These are phyloP conservation scores for Fusarium paranaense DNA, from an alignment of 2,329 filamentous ascomycete species.

Conservation along the genomic window DNA sequence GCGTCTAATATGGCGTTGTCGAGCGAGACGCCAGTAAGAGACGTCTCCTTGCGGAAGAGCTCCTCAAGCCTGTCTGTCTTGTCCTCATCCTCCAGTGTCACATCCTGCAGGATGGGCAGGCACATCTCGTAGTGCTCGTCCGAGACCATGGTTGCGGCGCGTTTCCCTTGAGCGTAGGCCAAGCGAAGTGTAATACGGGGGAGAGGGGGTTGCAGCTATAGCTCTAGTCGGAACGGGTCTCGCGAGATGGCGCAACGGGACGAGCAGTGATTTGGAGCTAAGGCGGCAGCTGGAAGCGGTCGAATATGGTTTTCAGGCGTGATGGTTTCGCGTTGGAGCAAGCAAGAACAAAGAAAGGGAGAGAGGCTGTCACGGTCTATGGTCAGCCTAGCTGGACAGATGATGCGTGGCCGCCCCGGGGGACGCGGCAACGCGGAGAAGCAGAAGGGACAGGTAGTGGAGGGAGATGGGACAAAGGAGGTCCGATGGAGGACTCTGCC, in stretches of 20 bases:
- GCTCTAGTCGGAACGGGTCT: slow-evolving; percentile 26
- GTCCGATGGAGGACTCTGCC: not conserved
- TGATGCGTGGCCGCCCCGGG: slow-evolving; percentile 12
- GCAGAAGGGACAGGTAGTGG: slow-evolving; percentile 32
- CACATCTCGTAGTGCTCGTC: slow-evolving; percentile 94
- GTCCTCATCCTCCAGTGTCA: slow-evolving; percentile 89
- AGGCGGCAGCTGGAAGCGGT: slow-evolving; percentile 16
- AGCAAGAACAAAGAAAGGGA: slow-evolving; percentile 29
- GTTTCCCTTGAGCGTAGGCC: slow-evolving; percentile 6
- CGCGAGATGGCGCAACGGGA: slow-evolving; percentile 14
- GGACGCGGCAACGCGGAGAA: slow-evolving; percentile 28
- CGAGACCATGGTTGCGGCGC: slow-evolving; percentile 78
- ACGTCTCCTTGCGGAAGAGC: slow-evolving; percentile 82
- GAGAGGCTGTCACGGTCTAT: slow-evolving; percentile 34
- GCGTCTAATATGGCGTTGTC: slow-evolving; percentile 93
- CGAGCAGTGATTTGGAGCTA: slow-evolving; percentile 23
- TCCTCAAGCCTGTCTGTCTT: slow-evolving; percentile 93
- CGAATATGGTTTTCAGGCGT: slow-evolving; percentile 14
- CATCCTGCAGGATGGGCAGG: slow-evolving; percentile 86
- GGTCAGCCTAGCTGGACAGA: slow-evolving; percentile 28
- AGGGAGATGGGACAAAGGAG: slow-evolving; percentile 35
- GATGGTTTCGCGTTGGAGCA: slow-evolving; percentile 10
- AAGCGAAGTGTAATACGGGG: slow-evolving; percentile 12
- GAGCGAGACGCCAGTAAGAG: slow-evolving; percentile 78
- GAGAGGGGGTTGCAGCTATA: slow-evolving; percentile 23